These are phyloP conservation scores for Dothistroma septosporum DNA, from an alignment of 2,329 filamentous ascomycete species.

Conservation along the genomic window DNA sequence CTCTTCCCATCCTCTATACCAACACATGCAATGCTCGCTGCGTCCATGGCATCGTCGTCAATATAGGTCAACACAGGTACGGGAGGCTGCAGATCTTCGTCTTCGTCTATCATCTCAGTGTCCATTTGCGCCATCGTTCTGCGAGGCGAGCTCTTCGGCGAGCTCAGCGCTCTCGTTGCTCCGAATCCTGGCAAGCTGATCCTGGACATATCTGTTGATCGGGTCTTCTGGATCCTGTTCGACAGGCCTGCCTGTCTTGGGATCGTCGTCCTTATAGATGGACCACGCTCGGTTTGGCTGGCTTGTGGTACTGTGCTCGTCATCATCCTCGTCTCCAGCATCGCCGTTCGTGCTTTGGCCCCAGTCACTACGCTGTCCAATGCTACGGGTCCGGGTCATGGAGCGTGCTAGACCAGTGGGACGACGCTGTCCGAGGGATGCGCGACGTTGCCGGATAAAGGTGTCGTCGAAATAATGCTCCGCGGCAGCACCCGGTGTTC, in stretches of 20 bases:
- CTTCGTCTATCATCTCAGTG: not conserved
- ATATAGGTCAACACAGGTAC: slow-evolving; percentile 3
- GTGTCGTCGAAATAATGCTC: slow-evolving; percentile 95
- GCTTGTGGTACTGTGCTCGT: slow-evolving; percentile 28
- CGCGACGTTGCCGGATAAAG: slow-evolving; percentile 56
- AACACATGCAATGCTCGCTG: not conserved
- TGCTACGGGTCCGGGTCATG: slow-evolving; percentile 56
- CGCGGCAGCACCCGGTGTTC: slow-evolving; percentile 77
- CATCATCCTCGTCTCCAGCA: slow-evolving; percentile 36
- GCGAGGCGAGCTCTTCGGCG: slow-evolving; percentile 61
- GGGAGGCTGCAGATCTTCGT: not conserved
- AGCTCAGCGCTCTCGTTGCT: slow-evolving; percentile 53
- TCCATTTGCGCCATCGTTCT: slow-evolving; percentile 33
- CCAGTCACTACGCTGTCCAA: slow-evolving; percentile 78
- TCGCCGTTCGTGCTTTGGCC: slow-evolving; percentile 37
- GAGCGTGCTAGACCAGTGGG: slow-evolving; percentile 51
- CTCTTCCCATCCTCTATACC: not conserved
- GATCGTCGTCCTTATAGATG: slow-evolving; percentile 51
- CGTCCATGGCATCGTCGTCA: not conserved
- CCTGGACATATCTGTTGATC: slow-evolving; percentile 74
- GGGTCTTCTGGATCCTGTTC: slow-evolving; percentile 50
- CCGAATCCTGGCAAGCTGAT: slow-evolving; percentile 71
- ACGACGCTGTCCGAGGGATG: slow-evolving; percentile 58
- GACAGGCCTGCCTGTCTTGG: slow-evolving; percentile 26
- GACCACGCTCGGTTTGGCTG: slow-evolving; percentile 38